Conservation (phyloP, 345 rosid species). For the Dovyalis caffra region DNA sequence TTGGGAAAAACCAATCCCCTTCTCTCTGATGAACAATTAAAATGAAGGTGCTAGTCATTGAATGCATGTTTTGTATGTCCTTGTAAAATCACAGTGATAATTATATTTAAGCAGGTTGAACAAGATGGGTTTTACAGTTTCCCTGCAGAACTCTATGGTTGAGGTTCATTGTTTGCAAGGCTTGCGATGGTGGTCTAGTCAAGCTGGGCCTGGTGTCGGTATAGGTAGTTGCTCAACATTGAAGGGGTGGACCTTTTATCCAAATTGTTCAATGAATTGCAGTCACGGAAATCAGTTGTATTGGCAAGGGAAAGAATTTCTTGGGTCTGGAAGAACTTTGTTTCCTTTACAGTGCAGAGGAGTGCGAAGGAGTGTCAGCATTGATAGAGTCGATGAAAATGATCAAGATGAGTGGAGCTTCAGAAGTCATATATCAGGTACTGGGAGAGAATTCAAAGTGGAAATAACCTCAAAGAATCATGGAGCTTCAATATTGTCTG, state of each 20-base stretch:
- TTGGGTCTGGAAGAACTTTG: constrained; percentile 15
- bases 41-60: constrained; percentile 1
- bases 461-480: constrained; percentile 23
- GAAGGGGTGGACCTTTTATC: constrained; percentile 10
- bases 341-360: constrained; percentile 31
- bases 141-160: constrained; percentile 34
- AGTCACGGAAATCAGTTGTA: constrained; percentile 15
- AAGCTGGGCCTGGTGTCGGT: constrained; percentile 8
- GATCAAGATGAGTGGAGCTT: constrained; percentile 43
- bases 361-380: constrained; percentile 36
- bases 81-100: neutral
- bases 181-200: constrained; percentile 26
- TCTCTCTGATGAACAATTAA: constrained; percentile 8
- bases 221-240: neutral
- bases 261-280: constrained; percentile 16
- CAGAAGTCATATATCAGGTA: constrained; percentile 19
- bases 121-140: constrained; percentile 44
- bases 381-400: constrained; percentile 38
- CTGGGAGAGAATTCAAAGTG: constrained; percentile 30
- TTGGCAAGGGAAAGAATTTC: constrained; percentile 29
- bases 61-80: neutral
- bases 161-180: constrained; percentile 32
- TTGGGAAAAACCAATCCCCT: neutral
- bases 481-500: constrained; percentile 16
- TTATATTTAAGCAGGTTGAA: neutral